phyloP scores from a whole-genome alignment of 805 yeast genomes.

The Zygosaccharomyces rouxii region DNA sequence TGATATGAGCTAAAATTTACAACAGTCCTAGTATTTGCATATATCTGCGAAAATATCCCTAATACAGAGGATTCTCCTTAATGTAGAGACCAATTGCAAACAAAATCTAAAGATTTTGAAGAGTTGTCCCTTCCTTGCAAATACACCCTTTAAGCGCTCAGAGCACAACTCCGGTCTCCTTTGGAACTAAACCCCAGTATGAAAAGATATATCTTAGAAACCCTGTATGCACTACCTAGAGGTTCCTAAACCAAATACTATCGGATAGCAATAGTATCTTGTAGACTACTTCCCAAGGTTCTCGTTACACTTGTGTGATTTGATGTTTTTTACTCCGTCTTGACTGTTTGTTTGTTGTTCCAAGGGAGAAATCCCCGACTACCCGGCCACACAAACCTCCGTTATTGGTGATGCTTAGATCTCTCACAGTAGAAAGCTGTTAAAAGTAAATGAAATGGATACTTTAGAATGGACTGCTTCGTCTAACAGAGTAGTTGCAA shows the following conservation, averaged over 20 bases:
- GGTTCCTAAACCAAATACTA: neutral
- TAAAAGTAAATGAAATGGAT: neutral
- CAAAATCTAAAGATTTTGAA: neutral
- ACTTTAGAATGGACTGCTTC: neutral
- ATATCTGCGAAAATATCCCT: neutral
- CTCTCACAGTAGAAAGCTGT: neutral
- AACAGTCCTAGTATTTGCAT: neutral
- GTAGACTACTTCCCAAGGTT: neutral
- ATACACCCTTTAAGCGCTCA: constrained; percentile 4
- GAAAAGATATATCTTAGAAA: neutral
- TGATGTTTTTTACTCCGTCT: neutral
- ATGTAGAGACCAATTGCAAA: neutral
- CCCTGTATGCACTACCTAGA: neutral
- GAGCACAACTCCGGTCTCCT: neutral
- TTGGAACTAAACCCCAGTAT: neutral
- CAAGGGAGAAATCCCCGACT: neutral
- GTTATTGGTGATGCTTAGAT: neutral
- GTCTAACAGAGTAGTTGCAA: too few species aligned
- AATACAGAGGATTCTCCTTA: neutral
- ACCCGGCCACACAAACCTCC: neutral
- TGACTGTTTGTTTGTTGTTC: neutral
- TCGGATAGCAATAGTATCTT: neutral
- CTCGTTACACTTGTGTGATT: neutral
- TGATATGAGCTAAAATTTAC: neutral
- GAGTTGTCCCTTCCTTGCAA: neutral